phyloP scores from a whole-genome alignment of 345 rosid species.

The Eutrema japonicum region DNA sequence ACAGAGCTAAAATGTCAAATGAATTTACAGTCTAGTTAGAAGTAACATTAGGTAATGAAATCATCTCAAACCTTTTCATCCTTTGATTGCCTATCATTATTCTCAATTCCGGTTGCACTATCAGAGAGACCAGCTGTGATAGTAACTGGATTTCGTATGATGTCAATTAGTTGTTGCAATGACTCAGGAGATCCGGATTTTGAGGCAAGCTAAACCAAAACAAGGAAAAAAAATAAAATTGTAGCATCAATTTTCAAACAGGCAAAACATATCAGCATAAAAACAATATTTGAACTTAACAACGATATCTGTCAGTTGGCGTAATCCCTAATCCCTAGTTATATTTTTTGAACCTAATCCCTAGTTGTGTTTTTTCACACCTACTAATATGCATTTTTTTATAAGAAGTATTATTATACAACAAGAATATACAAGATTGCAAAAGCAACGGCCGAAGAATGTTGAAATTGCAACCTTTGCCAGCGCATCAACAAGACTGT shows the following conservation, averaged over 20 bases:
- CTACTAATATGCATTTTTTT: neutral
- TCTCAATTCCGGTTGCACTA: conserved; percentile 62
- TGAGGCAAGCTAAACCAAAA: conserved; percentile 65
- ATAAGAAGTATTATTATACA: neutral
- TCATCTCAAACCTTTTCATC: conserved; percentile 69
- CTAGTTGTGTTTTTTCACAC: neutral
- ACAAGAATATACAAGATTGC: conserved; percentile 17
- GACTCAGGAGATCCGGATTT: conserved; percentile 85
- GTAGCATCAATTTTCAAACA: conserved; percentile 17
- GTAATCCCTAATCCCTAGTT: too few relatives aligned
- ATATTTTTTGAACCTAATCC: neutral
- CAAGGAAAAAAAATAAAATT: neutral
- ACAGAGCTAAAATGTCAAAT: conserved; percentile 31
- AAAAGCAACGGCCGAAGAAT: conserved; percentile 11
- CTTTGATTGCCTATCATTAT: conserved; percentile 62
- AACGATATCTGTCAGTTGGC: conserved; percentile 7
- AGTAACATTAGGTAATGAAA: conserved; percentile 15
- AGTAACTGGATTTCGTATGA: conserved; percentile 69
- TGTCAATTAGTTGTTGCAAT: conserved; percentile 81
- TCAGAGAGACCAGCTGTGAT: conserved; percentile 51
- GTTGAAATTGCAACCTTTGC: conserved; percentile 62
- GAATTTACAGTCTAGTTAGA: conserved; percentile 25
- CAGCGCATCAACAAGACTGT: conserved; percentile 88
- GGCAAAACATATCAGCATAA: neutral
- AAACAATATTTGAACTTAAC: conserved; percentile 3